Evolutionary conservation across 345 rosid species (phyloP), one percentile per base, ranked within the genome.

Genomic region (Dipteronia sinensis): DNA sequence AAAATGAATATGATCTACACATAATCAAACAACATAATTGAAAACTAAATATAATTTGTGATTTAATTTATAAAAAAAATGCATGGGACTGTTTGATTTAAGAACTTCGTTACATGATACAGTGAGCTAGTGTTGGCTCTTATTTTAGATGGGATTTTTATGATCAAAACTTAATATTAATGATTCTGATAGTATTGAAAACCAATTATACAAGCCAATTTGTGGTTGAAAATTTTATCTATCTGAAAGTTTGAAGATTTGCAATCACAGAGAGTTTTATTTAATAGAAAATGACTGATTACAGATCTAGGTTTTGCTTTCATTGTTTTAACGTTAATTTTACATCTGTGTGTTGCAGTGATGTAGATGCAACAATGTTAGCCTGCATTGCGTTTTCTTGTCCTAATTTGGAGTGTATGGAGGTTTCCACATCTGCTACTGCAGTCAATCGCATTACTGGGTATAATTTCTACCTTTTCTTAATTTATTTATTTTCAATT

Each of bases 381-480:
- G 98, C 99, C 3, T 97, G 98, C 82, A 89, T 97, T 85, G 98
- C 98, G 0, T 97, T 97, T 77, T 94, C 99, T 40, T 94, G 98
- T 77, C 98, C 99, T 49, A 84, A 83, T 77, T 81, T 97, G 88
- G 97, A 93, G 91, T 85, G 69, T 22, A 76, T 95, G 97, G 98
- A 95, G 90, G 88, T 92, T 67, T 83, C 85, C 40, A 86, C 77
- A 27, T 87, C 89, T 5, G 89, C 77, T 17, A 51, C 78, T 63
- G 92, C 97, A 12, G 89, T 87, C 75, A 97, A 93, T 84, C 81
- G 99, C 68, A 93, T 97, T 46, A 82, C 94, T 67, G 99, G 99
- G 99, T 97, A 94, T 78, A 29, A 2, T 49, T 71, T 64, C 27
- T 61, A 25, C 64, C 49, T 23, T 1, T 6, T 3, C 5, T 31